Evolutionary conservation across 2,329 filamentous ascomycete species (phyloP).

Genomic region (Cordyceps farinosa): DNA sequence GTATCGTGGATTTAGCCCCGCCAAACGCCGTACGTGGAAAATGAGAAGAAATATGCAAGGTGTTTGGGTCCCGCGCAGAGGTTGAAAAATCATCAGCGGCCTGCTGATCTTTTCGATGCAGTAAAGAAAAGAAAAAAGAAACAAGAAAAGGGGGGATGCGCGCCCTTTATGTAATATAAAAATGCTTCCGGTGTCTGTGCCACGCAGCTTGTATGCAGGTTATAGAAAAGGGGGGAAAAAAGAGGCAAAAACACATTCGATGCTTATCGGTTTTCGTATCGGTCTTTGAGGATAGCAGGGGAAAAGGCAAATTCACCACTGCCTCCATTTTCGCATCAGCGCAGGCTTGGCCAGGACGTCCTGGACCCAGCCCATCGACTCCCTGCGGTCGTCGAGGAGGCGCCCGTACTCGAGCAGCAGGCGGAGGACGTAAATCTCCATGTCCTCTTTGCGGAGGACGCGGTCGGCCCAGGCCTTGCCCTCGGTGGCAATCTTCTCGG

Average conservation of each 20-base stretch:
- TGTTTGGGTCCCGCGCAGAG: too few relatives aligned
- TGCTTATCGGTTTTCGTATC: not conserved
- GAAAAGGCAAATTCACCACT: conserved; percentile 22
- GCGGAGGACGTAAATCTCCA: conserved; percentile 66
- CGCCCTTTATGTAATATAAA: too few relatives aligned
- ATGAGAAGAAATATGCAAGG: not conserved
- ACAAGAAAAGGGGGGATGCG: too few relatives aligned
- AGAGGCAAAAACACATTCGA: not conserved
- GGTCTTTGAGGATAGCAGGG: not conserved
- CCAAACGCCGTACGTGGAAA: not conserved
- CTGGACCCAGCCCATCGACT: conserved; percentile 53
- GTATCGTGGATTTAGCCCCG: not conserved
- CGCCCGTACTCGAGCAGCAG: conserved; percentile 62
- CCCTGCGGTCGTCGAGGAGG: conserved; percentile 48
- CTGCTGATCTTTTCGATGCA: not conserved
- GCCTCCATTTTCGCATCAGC: conserved; percentile 30
- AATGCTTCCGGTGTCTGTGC: too few relatives aligned
- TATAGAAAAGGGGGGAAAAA: not conserved
- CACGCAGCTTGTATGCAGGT: too few relatives aligned
- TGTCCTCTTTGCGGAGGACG: conserved; percentile 67
- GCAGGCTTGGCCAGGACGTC: conserved; percentile 41
- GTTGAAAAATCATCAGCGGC: not conserved
- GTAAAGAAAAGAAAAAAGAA: too few relatives aligned
- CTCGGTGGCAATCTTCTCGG: conserved; percentile 57
- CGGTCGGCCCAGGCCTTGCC: conserved; percentile 66